Conservation (phyloP, 345 rosid genomes). For the Arabis alpina region DNA sequence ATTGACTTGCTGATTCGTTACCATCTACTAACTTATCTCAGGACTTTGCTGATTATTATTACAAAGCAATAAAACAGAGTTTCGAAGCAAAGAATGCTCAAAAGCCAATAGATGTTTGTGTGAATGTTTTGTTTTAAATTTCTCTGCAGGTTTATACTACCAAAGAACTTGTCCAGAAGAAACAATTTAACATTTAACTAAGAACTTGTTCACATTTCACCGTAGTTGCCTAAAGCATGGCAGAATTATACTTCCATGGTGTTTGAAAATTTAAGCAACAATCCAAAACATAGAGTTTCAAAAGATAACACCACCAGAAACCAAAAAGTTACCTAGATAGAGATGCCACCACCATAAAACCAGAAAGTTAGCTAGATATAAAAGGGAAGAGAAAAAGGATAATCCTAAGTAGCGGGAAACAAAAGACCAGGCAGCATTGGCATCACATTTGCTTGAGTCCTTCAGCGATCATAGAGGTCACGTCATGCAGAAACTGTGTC, state of each 20-base stretch:
- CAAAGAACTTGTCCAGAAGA: neutral
- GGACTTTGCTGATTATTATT: too few relatives aligned
- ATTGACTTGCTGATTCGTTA: too few relatives aligned
- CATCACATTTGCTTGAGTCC: constrained; percentile 1
- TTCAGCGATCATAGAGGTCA: constrained; percentile 26
- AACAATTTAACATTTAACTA: neutral
- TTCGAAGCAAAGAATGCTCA: too few relatives aligned
- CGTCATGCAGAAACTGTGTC: constrained; percentile 22
- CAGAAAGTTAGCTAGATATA: constrained; percentile 21
- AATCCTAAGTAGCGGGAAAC: constrained; percentile 14
- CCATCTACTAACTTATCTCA: too few relatives aligned
- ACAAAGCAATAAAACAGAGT: too few relatives aligned
- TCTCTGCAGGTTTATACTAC: too few relatives aligned
- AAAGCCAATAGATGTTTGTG: too few relatives aligned
- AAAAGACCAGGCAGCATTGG: constrained; percentile 1
- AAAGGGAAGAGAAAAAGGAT: neutral
- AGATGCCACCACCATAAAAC: neutral
- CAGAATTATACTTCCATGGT: neutral
- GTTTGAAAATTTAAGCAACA: too few relatives aligned
- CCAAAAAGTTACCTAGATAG: too few relatives aligned
- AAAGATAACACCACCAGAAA: neutral
- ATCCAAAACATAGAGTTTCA: constrained; percentile 1
- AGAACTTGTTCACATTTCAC: neutral
- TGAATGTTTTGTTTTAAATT: too few relatives aligned
- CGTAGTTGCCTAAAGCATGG: neutral